These are phyloP conservation scores for Klebsormidium nitens DNA, from an alignment of 139 green algal genomes.

Conservation along the genomic window DNA sequence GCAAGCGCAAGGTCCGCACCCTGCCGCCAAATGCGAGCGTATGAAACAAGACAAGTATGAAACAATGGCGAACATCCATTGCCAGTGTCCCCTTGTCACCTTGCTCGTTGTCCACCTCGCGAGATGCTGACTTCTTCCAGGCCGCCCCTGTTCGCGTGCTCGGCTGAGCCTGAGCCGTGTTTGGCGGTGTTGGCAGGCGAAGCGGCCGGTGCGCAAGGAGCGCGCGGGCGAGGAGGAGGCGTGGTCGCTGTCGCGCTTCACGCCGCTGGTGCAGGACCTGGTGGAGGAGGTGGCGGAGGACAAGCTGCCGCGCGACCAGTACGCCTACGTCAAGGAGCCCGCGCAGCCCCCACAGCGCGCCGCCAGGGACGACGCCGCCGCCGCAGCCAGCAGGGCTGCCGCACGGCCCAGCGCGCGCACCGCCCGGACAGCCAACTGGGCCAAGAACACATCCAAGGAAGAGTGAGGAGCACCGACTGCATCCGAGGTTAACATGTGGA, in stretches of 20 bases:
- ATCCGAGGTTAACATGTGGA: too few relatives aligned
- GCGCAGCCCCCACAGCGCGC: too few relatives aligned
- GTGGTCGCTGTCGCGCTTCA: slow-evolving; percentile 18
- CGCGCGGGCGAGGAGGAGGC: background rate
- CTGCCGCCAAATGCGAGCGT: too few relatives aligned
- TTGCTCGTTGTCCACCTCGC: too few relatives aligned
- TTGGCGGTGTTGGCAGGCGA: too few relatives aligned
- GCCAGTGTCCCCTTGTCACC: too few relatives aligned
- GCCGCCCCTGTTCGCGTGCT: too few relatives aligned
- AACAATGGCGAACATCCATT: background rate
- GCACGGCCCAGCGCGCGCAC: background rate
- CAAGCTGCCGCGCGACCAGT: slow-evolving; percentile 16
- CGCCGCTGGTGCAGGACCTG: slow-evolving; percentile 10
- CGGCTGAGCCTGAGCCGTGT: too few relatives aligned
- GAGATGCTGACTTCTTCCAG: too few relatives aligned
- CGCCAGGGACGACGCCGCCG: background rate
- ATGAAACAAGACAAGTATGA: too few relatives aligned
- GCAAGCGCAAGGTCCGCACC: slow-evolving; percentile 24
- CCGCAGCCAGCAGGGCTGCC: background rate
- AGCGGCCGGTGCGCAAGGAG: slow-evolving; percentile 19
- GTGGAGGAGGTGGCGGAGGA: slow-evolving; percentile 28
- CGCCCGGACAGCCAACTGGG: background rate
- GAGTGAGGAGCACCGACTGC: too few relatives aligned
- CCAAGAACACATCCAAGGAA: too few relatives aligned
- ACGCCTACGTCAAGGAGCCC: slow-evolving; percentile 36